phyloP scores from a whole-genome alignment of 148 eudicot genomes.

The Camellia sinensis region DNA sequence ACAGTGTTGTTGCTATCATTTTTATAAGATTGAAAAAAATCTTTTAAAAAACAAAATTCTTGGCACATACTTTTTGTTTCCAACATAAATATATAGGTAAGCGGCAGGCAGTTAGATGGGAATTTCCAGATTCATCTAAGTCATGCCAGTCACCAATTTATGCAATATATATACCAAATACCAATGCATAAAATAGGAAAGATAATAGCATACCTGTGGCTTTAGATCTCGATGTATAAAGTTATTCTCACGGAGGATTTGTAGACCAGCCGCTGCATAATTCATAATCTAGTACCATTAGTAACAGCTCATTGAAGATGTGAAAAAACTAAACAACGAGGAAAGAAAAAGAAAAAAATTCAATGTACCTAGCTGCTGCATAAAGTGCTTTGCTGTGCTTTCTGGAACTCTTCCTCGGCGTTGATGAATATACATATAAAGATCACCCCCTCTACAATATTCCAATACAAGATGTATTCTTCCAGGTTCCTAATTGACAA shows the following conservation, averaged over 20 bases:
- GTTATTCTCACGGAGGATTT: constrained; percentile 80
- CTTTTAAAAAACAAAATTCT: not conserved
- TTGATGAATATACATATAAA: constrained; percentile 66
- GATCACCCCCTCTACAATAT: constrained; percentile 94
- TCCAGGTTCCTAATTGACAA: constrained; percentile 64
- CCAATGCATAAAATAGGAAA: not conserved
- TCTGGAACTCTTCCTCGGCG: constrained; percentile 79
- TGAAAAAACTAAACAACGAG: not conserved
- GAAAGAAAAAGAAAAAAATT: constrained; percentile 2
- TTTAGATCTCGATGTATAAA: constrained; percentile 92
- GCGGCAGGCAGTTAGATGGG: not conserved
- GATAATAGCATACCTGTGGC: constrained; percentile 65
- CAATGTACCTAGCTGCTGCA: constrained; percentile 80
- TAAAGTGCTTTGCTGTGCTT: constrained; percentile 79
- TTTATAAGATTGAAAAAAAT: not conserved
- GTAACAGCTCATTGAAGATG: not conserved
- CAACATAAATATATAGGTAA: not conserved
- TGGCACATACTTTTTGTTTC: not conserved
- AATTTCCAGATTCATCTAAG: not conserved
- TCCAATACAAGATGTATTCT: constrained; percentile 89
- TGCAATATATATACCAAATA: too few species aligned
- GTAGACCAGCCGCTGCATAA: constrained; percentile 77
- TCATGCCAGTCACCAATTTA: not conserved
- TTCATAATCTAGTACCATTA: constrained; percentile 16
- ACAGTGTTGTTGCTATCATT: not conserved